phyloP scores from a whole-genome alignment of 768 basidiomycete genomes.

The Butyriboletus loyo region DNA sequence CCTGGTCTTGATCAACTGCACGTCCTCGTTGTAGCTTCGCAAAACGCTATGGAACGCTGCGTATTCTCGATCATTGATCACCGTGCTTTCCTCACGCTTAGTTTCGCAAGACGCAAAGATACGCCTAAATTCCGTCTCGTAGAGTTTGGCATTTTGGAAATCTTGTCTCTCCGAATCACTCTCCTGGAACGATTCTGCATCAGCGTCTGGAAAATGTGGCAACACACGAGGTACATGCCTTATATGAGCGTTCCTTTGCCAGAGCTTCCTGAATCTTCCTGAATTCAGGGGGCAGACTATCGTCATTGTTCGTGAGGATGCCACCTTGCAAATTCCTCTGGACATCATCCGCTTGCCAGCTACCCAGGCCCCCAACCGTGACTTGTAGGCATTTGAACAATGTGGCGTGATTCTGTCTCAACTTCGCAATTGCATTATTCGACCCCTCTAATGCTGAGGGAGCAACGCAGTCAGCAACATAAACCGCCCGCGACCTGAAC shows the following conservation, averaged over 20 bases:
- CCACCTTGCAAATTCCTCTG: neutral
- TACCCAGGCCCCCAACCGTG: neutral
- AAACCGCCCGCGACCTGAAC: no score
- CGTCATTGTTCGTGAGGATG: accelerated
- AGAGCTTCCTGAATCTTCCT: neutral
- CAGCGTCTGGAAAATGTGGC: no score
- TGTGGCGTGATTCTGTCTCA: neutral
- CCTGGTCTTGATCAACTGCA: accelerated
- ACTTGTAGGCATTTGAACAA: neutral
- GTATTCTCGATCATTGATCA: neutral
- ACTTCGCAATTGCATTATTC: neutral
- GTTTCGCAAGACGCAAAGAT: neutral
- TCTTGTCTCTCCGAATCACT: neutral
- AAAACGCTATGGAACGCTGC: neutral
- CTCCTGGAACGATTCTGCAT: neutral
- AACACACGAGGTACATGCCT: neutral
- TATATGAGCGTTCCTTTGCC: neutral
- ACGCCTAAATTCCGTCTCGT: neutral
- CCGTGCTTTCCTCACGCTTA: neutral
- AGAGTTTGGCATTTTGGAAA: neutral
- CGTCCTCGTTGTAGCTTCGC: neutral
- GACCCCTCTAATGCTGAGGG: neutral
- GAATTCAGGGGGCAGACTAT: neutral
- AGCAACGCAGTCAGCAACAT: neutral
- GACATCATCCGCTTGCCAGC: neutral